Conservation (phyloP, 257 asterid genomes). For the Paraleonurus japonicus region DNA sequence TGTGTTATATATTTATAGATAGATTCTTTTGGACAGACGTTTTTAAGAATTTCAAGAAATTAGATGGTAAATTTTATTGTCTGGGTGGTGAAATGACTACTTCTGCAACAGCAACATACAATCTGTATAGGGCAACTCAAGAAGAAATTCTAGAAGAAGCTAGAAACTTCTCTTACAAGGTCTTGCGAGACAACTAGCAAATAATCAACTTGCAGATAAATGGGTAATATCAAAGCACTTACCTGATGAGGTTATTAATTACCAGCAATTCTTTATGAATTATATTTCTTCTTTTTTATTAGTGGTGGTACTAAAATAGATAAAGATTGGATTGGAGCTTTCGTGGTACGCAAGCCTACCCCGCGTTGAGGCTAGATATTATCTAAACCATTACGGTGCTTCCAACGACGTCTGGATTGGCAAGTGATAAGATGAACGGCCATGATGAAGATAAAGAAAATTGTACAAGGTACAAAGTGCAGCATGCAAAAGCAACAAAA, state of each 20-base stretch:
- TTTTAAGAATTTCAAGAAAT: slow-evolving; percentile 35
- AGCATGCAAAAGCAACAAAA: too few relatives aligned
- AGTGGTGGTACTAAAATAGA: slow-evolving; percentile 6
- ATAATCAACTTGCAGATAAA: slow-evolving; percentile 34
- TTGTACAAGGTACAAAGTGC: too few relatives aligned
- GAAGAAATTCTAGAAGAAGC: slow-evolving; percentile 50
- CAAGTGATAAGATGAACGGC: too few relatives aligned
- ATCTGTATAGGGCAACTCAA: slow-evolving; percentile 51
- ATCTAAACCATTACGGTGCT: slow-evolving; percentile 35
- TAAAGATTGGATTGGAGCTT: slow-evolving; percentile 25
- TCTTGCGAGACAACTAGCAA: slow-evolving; percentile 25
- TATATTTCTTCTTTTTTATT: background rate
- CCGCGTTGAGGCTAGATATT: slow-evolving; percentile 35
- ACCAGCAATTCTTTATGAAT: background rate
- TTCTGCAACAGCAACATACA: slow-evolving; percentile 40
- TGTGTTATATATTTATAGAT: too few relatives aligned
- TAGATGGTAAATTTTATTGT: slow-evolving; percentile 35
- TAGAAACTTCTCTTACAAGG: slow-evolving; percentile 23
- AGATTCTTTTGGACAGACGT: slow-evolving; percentile 45
- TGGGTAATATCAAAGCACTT: slow-evolving; percentile 48
- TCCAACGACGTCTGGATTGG: slow-evolving; percentile 38
- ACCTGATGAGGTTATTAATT: slow-evolving; percentile 38
- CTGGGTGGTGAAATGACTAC: slow-evolving; percentile 34
- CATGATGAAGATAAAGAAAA: too few relatives aligned
- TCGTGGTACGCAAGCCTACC: background rate